Conservation (phyloP, 2,329 filamentous ascomycete genomes). For the Nannizziopsis barbatae region DNA sequence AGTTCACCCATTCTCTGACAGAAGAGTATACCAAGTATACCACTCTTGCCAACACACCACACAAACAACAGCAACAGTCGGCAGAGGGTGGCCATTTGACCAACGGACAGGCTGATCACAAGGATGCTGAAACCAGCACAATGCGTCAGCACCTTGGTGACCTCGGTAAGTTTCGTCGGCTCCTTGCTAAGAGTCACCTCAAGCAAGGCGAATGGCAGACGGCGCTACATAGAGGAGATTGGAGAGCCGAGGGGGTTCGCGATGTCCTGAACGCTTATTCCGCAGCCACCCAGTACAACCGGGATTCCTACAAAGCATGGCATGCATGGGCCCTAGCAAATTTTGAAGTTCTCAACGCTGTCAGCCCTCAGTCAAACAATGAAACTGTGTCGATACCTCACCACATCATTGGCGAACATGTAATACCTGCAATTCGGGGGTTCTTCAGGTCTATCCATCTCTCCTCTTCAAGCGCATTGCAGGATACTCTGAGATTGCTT, state of each 20-base stretch:
- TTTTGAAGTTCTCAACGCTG: constrained; percentile 88
- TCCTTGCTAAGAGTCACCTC: constrained; percentile 90
- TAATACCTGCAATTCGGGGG: constrained; percentile 85
- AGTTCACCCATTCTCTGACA: constrained; percentile 50
- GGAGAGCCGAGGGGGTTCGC: constrained; percentile 73
- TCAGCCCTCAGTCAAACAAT: constrained; percentile 56
- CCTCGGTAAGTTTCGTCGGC: constrained; percentile 48
- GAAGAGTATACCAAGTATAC: constrained; percentile 46
- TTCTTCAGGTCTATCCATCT: constrained; percentile 97
- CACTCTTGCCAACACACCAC: constrained; percentile 23
- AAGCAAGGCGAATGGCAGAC: constrained; percentile 96
- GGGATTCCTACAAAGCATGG: constrained; percentile 97
- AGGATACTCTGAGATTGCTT: constrained; percentile 83
- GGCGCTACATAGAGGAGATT: constrained; percentile 71
- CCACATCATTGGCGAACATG: constrained; percentile 66
- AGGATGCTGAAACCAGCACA: constrained; percentile 29
- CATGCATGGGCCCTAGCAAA: constrained; percentile 97
- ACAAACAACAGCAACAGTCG: constrained; percentile 30
- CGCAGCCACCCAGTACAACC: constrained; percentile 85
- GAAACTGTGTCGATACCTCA: constrained; percentile 47
- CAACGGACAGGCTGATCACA: constrained; percentile 38
- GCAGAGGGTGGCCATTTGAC: constrained; percentile 36
- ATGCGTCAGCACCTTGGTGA: constrained; percentile 37
- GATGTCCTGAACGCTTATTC: constrained; percentile 87
- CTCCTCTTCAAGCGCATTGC: constrained; percentile 80